Percentiles rank a stretch among this genome's conserved stretches.
phyloP scores from a whole-genome alignment of 257 asterid species.

The Solanum stenotomum region DNA sequence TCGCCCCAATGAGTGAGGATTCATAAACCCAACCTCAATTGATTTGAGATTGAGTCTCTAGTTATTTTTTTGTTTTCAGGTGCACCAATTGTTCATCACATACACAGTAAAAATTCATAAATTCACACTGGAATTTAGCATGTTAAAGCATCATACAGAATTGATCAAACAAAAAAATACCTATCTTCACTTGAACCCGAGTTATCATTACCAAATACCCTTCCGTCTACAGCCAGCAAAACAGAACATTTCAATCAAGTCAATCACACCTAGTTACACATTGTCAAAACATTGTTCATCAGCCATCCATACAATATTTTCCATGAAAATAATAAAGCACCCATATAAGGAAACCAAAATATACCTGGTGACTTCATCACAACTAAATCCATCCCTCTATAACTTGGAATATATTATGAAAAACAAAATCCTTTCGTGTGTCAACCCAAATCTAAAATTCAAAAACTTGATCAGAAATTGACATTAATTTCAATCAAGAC shows the following conservation, averaged over 20 bases:
- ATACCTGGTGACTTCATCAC: conserved; percentile 71
- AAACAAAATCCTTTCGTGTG: background rate
- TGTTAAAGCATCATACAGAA: background rate
- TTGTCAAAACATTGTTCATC: background rate
- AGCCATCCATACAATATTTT: background rate
- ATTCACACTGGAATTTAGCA: background rate
- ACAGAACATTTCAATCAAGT: background rate
- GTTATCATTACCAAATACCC: conserved; percentile 71
- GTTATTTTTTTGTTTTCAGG: background rate
- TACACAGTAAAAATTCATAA: background rate
- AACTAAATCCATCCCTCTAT: conserved; percentile 55
- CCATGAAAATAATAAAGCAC: background rate
- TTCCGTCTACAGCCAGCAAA: conserved; percentile 80
- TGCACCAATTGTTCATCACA: background rate
- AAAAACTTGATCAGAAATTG: background rate
- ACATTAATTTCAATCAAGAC: background rate
- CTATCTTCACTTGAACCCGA: conserved; percentile 72
- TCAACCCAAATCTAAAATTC: background rate
- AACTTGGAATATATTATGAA: conserved; percentile 18
- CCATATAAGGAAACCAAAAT: background rate
- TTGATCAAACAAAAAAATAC: conserved; percentile 10
- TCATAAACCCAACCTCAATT: background rate
- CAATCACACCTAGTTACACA: conserved; percentile 4
- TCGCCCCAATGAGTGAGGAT: background rate
- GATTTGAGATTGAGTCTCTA: background rate